Evolutionary conservation across 2,329 filamentous ascomycete species (phyloP).

Genomic region (Diatrype stigma): DNA sequence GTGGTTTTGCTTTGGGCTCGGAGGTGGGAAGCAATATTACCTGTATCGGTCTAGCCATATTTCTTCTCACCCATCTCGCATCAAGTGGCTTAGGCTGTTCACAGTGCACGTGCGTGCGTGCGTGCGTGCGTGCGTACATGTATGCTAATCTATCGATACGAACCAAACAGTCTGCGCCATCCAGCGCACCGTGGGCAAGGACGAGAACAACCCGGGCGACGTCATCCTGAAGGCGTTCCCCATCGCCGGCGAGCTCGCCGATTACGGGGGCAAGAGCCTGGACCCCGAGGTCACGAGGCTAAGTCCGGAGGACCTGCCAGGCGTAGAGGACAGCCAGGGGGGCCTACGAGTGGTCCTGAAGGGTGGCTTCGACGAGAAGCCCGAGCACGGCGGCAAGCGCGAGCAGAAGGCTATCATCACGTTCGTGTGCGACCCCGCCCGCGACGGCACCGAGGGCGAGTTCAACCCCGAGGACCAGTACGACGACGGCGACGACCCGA

Average conservation of each 20-base stretch:
- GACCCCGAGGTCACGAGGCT: conserved; percentile 65
- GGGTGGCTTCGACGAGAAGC: conserved; percentile 48
- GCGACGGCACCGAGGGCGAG: conserved; percentile 70
- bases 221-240: conserved; percentile 57
- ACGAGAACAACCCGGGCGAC: conserved; percentile 42
- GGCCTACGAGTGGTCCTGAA: conserved; percentile 67
- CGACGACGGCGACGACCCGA: conserved; percentile 24
- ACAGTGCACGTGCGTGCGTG: no score
- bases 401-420: conserved; percentile 77
- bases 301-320: conserved; percentile 58
- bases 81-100: no score
- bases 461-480: conserved; percentile 55
- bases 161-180: conserved; percentile 80
- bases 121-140: no score
- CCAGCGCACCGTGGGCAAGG: conserved; percentile 49
- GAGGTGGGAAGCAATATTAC: no score
- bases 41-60: no score
- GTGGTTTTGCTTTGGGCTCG: conserved; percentile 1
- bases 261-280: conserved; percentile 53
- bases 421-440: conserved; percentile 73
- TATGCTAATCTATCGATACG: no score
- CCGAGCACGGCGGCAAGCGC: conserved; percentile 51
- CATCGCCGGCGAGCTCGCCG: conserved; percentile 67
- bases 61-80: no score
- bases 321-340: conserved; percentile 50